phyloP scores from a whole-genome alignment of 768 basidiomycete genomes.

The Termitomyces sp. region DNA sequence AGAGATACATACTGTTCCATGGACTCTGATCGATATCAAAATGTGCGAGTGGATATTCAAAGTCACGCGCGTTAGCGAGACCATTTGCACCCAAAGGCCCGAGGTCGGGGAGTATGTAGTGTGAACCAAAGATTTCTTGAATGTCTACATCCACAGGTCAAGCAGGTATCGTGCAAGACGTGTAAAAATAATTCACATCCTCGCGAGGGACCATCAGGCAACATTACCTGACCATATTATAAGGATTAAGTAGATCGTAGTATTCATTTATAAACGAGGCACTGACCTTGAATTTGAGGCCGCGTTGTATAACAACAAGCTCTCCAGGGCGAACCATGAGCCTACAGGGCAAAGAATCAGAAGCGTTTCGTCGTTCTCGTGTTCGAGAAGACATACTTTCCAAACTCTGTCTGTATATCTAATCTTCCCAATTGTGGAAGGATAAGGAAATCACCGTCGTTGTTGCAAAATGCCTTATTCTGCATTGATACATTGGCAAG shows the following conservation, averaged over 20 bases:
- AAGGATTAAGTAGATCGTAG: not conserved
- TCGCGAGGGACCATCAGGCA: slow-evolving; percentile 55
- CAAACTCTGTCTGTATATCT: slow-evolving; percentile 66
- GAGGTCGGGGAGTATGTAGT: slow-evolving; percentile 58
- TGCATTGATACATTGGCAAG: slow-evolving; percentile 55
- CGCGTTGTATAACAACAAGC: slow-evolving; percentile 57
- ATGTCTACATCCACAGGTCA: slow-evolving; percentile 34
- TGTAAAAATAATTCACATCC: slow-evolving; percentile 38
- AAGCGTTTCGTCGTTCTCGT: not conserved
- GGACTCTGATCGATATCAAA: slow-evolving; percentile 60
- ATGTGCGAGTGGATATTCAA: slow-evolving; percentile 56
- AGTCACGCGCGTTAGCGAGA: slow-evolving; percentile 61
- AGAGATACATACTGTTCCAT: slow-evolving; percentile 43
- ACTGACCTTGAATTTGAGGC: slow-evolving; percentile 59
- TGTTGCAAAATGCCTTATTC: slow-evolving; percentile 54
- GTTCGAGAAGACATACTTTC: slow-evolving; percentile 36
- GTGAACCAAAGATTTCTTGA: slow-evolving; percentile 58
- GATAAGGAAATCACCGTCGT: slow-evolving; percentile 63
- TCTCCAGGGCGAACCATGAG: slow-evolving; percentile 63
- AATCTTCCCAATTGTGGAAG: slow-evolving; percentile 59
- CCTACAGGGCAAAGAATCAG: slow-evolving; percentile 20
- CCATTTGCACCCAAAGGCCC: slow-evolving; percentile 63
- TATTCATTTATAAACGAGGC: no score
- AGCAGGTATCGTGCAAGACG: not conserved
- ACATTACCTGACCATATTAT: slow-evolving; percentile 27